phyloP scores from a whole-genome alignment of 768 basidiomycete species.

The Mycena vulgaris region DNA sequence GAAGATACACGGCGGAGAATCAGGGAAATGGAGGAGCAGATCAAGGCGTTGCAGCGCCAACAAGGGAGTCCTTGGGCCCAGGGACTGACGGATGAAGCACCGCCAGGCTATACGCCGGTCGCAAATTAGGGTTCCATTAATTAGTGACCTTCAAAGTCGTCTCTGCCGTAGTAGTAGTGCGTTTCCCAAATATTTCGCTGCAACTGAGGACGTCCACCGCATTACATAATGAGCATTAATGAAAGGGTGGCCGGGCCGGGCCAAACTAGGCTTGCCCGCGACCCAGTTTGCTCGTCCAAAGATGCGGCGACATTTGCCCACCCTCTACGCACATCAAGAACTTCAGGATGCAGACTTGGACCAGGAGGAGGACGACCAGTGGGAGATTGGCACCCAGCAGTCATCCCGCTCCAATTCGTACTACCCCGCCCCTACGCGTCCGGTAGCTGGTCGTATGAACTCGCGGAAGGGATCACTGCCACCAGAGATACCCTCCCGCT shows the following conservation, averaged over 20 bases:
- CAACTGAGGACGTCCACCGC: too few relatives aligned
- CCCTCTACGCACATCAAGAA: conserved; percentile 76
- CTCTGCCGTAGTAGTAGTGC: too few relatives aligned
- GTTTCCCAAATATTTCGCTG: too few relatives aligned
- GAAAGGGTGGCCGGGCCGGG: too few relatives aligned
- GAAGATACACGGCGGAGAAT: not conserved
- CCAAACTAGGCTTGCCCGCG: too few relatives aligned
- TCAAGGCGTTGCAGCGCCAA: not conserved
- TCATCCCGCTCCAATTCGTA: conserved; percentile 54
- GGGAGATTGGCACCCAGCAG: conserved; percentile 57
- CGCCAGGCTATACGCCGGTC: not conserved
- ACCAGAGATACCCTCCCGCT: conserved; percentile 39
- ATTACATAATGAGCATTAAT: too few relatives aligned
- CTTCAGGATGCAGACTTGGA: conserved; percentile 63
- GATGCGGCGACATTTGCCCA: conserved; percentile 75
- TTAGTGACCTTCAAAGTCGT: too few relatives aligned
- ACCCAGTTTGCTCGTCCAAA: not conserved
- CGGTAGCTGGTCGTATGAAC: conserved; percentile 46
- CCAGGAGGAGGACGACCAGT: conserved; percentile 64
- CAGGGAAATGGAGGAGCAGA: not conserved
- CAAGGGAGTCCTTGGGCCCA: not conserved
- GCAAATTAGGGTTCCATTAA: not conserved
- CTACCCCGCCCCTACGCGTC: conserved; percentile 48
- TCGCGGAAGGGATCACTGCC: conserved; percentile 45
- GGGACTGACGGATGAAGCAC: not conserved